A percentile compares a stretch with the other conserved stretches of the same genome.
Conservation (phyloP, 1,284 basidiomycete genomes). For the Porogramme epimiltina region DNA sequence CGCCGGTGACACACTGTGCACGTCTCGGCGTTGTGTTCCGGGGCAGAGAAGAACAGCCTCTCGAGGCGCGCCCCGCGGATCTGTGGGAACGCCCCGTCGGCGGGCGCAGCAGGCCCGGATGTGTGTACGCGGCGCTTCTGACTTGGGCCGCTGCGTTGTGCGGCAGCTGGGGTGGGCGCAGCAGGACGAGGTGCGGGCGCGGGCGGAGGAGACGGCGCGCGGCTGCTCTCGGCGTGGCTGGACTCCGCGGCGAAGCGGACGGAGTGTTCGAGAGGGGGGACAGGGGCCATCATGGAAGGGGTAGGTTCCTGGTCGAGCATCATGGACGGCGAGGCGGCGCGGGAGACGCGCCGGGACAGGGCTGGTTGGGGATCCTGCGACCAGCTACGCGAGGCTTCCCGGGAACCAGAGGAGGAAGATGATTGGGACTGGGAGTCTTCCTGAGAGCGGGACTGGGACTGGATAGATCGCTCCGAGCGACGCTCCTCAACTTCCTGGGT, state of each 20-base stretch:
- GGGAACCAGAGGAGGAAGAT: conserved; percentile 17
- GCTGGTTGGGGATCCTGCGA: conserved; percentile 6
- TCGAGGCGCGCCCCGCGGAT: conserved; percentile 79
- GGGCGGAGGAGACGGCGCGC: conserved; percentile 5
- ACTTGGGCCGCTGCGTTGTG: conserved; percentile 10
- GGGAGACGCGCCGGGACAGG: conserved; percentile 6
- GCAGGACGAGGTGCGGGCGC: conserved; percentile 10
- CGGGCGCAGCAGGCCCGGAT: neutral
- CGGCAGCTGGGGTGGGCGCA: conserved; percentile 38
- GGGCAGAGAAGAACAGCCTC: conserved; percentile 77
- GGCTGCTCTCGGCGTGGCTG: conserved; percentile 4
- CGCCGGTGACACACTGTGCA: conserved; percentile 66
- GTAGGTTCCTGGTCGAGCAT: conserved; percentile 9
- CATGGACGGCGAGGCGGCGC: conserved; percentile 13
- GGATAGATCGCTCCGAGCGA: conserved; percentile 46
- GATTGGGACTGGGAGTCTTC: conserved; percentile 21
- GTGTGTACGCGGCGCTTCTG: conserved; percentile 13
- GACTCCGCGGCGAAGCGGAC: conserved; percentile 7
- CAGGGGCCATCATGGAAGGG: neutral
- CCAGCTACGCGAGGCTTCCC: conserved; percentile 14
- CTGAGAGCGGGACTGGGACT: conserved; percentile 24
- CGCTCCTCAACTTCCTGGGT: conserved; percentile 60
- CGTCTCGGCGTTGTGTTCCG: conserved; percentile 67
- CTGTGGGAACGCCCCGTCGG: conserved; percentile 70
- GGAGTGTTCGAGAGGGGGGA: conserved; percentile 8